Conservation (phyloP, 129 eudicot species). For the Sambucus nigra region DNA sequence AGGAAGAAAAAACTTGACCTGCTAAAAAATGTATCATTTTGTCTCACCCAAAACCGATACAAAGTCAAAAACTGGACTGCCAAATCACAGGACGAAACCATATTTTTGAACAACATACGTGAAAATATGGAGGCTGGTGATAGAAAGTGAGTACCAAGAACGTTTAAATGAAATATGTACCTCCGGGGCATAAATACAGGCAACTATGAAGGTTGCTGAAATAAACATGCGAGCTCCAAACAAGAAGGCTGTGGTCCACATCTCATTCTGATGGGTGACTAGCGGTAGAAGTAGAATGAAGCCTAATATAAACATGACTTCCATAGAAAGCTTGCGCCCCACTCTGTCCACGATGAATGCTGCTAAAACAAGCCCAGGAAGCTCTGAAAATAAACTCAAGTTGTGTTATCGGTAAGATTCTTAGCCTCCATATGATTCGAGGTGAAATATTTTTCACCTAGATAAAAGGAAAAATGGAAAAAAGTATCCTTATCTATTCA, state of each 20-base stretch:
- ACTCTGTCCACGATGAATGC: slow-evolving; percentile 49
- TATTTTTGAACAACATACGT: too few species aligned
- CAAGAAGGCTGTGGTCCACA: slow-evolving; percentile 31
- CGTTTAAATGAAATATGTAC: slow-evolving; percentile 12
- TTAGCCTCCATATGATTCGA: too few species aligned
- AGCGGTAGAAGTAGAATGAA: slow-evolving; percentile 44
- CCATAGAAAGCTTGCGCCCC: slow-evolving; percentile 65
- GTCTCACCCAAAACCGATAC: too few species aligned
- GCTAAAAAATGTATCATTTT: too few species aligned
- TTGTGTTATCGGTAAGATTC: not conserved
- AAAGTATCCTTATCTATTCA: too few species aligned
- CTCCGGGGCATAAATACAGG: slow-evolving; percentile 52
- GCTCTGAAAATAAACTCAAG: slow-evolving; percentile 26
- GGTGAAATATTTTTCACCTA: not conserved
- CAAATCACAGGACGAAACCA: too few species aligned
- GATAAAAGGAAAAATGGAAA: too few species aligned
- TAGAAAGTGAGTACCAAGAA: not conserved
- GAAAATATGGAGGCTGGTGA: not conserved
- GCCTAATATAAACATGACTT: slow-evolving; percentile 37
- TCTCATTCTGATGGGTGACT: slow-evolving; percentile 30
- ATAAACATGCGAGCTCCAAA: slow-evolving; percentile 64
- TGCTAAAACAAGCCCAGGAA: slow-evolving; percentile 69
- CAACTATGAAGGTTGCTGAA: slow-evolving; percentile 32
- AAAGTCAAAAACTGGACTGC: too few species aligned
- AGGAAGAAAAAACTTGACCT: too few species aligned